These are phyloP conservation scores for Lachancea cidri DNA, from an alignment of 805 yeast species.

Conservation along the genomic window DNA sequence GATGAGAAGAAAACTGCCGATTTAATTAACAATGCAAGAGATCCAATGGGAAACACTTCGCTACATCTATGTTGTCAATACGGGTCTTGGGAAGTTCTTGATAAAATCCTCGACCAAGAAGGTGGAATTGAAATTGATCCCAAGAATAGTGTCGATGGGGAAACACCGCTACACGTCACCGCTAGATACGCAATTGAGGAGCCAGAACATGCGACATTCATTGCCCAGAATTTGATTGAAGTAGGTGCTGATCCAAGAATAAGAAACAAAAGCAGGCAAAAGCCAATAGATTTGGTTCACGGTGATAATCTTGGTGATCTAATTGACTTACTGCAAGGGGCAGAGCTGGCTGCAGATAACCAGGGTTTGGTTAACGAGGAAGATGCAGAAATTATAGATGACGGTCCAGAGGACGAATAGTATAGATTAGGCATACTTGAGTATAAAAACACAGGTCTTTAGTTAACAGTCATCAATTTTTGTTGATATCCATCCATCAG, in stretches of 20 bases:
- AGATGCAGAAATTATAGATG: conserved; percentile 36
- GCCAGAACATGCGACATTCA: conserved; percentile 76
- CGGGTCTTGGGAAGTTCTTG: conserved; percentile 86
- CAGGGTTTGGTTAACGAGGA: conserved; percentile 32
- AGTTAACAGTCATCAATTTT: conserved; percentile 39
- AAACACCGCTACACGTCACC: conserved; percentile 86
- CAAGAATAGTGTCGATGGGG: conserved; percentile 60
- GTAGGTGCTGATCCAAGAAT: conserved; percentile 83
- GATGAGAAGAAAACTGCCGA: conserved; percentile 34
- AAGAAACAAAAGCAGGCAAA: conserved; percentile 57
- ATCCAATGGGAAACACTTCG: conserved; percentile 75
- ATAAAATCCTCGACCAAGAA: conserved; percentile 73
- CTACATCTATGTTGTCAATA: conserved; percentile 75
- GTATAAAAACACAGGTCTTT: background rate
- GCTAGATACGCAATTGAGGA: conserved; percentile 72
- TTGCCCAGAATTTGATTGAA: conserved; percentile 76
- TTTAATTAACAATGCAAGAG: conserved; percentile 63
- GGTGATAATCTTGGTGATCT: conserved; percentile 52
- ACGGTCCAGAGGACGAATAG: conserved; percentile 22
- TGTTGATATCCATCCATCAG: conserved; percentile 47
- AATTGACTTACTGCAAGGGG: conserved; percentile 64
- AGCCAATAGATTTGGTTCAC: conserved; percentile 66
- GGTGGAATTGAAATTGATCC: conserved; percentile 87
- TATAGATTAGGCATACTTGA: background rate
- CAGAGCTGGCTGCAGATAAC: conserved; percentile 63